These are phyloP conservation scores for Cercospora sp. DNA, from an alignment of 2,329 filamentous ascomycete genomes.

Conservation along the genomic window DNA sequence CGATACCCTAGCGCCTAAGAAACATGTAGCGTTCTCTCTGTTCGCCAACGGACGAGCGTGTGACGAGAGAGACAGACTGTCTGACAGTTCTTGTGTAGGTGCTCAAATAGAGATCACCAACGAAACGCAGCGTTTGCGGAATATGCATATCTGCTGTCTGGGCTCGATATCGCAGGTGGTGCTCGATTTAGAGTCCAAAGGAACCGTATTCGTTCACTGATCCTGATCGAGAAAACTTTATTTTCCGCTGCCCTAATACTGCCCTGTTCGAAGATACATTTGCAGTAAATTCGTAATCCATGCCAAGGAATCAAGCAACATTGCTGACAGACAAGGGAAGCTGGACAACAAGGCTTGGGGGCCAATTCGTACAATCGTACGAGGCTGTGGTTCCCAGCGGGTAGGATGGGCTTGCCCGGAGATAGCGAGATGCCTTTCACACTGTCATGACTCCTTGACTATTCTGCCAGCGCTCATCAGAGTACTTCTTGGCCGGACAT, in stretches of 20 bases:
- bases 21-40: no score
- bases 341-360: not conserved
- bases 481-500: not conserved
- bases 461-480: not conserved
- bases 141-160: not conserved
- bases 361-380: not conserved
- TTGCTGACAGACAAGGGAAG: not conserved
- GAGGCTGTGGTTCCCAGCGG: not conserved
- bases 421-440: not conserved
- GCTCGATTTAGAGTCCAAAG: not conserved
- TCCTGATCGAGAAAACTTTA: not conserved
- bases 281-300: not conserved
- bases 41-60: no score
- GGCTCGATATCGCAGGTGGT: no score
- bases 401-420: not conserved
- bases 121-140: not conserved
- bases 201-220: not conserved
- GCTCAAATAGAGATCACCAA: not conserved
- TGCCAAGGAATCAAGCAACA: not conserved
- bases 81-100: not conserved
- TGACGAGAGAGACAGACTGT: no score
- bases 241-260: not conserved
- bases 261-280: not conserved
- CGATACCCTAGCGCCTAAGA: no score
- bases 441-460: not conserved